Percentiles rank a stretch among this genome's conserved stretches.
Conservation (phyloP, 2,329 filamentous ascomycete species). For the Ustilaginoidea virens region DNA sequence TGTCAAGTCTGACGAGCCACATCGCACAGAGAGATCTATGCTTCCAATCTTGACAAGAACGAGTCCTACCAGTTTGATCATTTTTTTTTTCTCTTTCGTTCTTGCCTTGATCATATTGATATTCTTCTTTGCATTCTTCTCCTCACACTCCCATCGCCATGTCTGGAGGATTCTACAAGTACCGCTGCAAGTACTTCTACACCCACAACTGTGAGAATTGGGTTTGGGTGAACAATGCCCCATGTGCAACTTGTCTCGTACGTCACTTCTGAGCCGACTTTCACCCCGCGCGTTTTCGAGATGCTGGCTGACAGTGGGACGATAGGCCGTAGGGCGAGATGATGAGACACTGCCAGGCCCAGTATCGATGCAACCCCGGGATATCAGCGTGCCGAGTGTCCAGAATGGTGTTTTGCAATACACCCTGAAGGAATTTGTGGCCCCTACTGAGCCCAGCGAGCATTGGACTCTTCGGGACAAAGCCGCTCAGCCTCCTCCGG, state of each 20-base stretch:
- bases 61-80: too few species aligned
- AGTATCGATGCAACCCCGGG: conserved; percentile 17
- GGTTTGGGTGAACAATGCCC: conserved; percentile 36
- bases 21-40: too few species aligned
- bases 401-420: conserved; percentile 31
- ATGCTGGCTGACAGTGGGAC: background rate
- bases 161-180: conserved; percentile 38
- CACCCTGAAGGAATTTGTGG: conserved; percentile 29
- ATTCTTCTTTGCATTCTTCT: too few species aligned
- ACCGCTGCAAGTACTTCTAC: conserved; percentile 39
- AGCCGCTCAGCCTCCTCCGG: conserved; percentile 3
- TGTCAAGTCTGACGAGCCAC: too few species aligned
- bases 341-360: conserved; percentile 16
- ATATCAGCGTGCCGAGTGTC: conserved; percentile 29
- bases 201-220: conserved; percentile 36
- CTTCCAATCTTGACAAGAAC: too few species aligned
- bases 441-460: conserved; percentile 19
- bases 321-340: conserved; percentile 34
- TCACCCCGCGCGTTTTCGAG: background rate
- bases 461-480: conserved; percentile 20
- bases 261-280: conserved; percentile 9
- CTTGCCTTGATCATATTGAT: too few species aligned
- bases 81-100: too few species aligned
- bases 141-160: too few species aligned
- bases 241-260: conserved; percentile 35